Base-by-base conservation (phyloP, 345 rosid species). In the Populus simonii region DNA sequence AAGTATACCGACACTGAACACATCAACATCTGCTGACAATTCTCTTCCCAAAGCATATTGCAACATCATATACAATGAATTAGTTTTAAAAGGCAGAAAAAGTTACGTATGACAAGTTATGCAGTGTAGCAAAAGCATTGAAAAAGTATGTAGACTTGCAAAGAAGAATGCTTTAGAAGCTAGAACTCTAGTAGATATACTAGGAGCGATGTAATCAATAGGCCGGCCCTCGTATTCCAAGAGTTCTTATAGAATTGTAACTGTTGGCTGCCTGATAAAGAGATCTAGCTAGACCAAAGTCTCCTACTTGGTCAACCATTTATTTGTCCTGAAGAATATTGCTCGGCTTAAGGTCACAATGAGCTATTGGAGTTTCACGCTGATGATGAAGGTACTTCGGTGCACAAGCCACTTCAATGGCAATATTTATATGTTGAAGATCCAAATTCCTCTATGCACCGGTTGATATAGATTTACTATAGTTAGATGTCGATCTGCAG, bases 391-490 rank as follows among this genome's bases (percentile, higher is more conserved):
- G 77, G 29, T 74, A 74, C 11, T 27, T 55, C 9, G 41, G 57
- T 25, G 77, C 77, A 74, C 4, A 41, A 25, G 70, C 77, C 13
- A 74, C 51, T 31, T 74, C 77, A 41, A 63, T 63, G 11, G 70
- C 77, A 17, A 29, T 33, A 33, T 33, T 33, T 33, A 33, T 33
- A 33, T 33, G 36, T 33, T 33, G 36, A 33, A 33, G 36, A 33
- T 33, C 36, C 36, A 33, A 4, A 33, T 33, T 33, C 36, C 36
- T 33, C 36, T 33, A 33, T 33, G 36, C 36, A 33, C 36, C 36
- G 36, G 36, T 33, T 33, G 36, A 33, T 33, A 33, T 33, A 33
- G 36, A 33, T 33, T 5, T 5, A 33, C 36, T 33, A 33, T 33
- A 33, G 36, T 33, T 33, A 33, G 36, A 33, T 33, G 36, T 33